Evolutionary conservation across 805 yeast species (phyloP), one percentile per base, ranked within the genome.

Genomic region (Tetrapisispora iriomotensis): DNA sequence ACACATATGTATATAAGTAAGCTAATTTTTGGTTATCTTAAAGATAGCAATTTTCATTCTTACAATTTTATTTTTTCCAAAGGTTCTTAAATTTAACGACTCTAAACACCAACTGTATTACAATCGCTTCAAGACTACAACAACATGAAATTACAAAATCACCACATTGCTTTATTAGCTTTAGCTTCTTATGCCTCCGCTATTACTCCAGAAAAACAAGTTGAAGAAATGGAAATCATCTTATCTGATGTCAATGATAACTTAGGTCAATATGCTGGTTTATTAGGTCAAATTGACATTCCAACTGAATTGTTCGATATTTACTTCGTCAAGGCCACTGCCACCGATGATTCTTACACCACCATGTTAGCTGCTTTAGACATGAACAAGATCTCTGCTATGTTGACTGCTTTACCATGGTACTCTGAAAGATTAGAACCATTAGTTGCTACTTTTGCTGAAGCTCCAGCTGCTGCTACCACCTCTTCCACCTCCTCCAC

Each of bases 401-500:
- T 56, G 46, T 45, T 60, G 20, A 56, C 63, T n/a, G 62, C 52
- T 22, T 43, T 59, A 29, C 62, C 66, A 46, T 62, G 66, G 66
- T 62, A 56, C 45, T 50, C 58, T 13, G 38, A 50, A 27, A 56
- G 62, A 45, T 29, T 59, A n/a, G 45, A 42, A 28, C 46, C 56
- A 13, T 35, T 45, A 17, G 20, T 35, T 12, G 10, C 39, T 22
- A 34, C 41, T 21, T 37, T 37, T 21, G 37, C 39, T n/a, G 30
- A 34, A 10, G 36, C 32, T 13, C 15, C 36, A 8, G 25, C 39
- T 8, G 17, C 37, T 15, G 14, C 40, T 24, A 26, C 44, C 9
- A 15, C 46, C 10, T 14, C 43, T 9, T 20, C 38, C n/a, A 38
- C 44, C 17, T 31, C 46, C 13, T 21, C 36, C 15, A 18, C 43